phyloP scores from a whole-genome alignment of 768 basidiomycete species.

The Tulasnella sp. region DNA sequence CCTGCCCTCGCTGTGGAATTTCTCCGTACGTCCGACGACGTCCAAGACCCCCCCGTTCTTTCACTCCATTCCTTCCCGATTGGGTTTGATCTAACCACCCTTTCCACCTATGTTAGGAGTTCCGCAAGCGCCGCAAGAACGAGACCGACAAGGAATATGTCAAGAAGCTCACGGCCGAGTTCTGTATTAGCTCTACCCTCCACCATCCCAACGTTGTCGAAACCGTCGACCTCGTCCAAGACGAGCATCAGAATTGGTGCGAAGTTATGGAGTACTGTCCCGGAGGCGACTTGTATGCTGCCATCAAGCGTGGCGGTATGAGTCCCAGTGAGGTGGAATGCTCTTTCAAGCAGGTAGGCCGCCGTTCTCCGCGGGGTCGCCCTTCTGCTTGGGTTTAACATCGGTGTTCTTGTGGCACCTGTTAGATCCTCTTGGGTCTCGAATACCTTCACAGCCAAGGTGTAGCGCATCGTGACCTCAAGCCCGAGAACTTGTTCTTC shows the following conservation, averaged over 20 bases:
- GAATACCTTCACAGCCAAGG: constrained; percentile 90
- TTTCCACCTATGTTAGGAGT: constrained; percentile 50
- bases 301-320: constrained; percentile 96
- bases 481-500: constrained; percentile 95
- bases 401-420: background rate
- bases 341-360: constrained; percentile 75
- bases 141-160: constrained; percentile 99
- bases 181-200: constrained; percentile 89
- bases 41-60: constrained; percentile 15
- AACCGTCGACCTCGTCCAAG: constrained; percentile 98
- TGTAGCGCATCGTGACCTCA: constrained; percentile 95
- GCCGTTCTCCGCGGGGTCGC: background rate
- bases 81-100: background rate
- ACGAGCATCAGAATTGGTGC: constrained; percentile 93
- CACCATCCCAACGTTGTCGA: constrained; percentile 95
- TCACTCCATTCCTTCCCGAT: background rate
- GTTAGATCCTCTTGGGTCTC: constrained; percentile 61
- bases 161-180: constrained; percentile 99
- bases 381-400: background rate
- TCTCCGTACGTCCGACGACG: too few species aligned
- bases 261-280: constrained; percentile 99
- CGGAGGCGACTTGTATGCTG: constrained; percentile 94
- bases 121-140: constrained; percentile 94
- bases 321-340: constrained; percentile 86
- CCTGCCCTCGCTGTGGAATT: background rate